Base-by-base conservation (phyloP, 2,329 filamentous ascomycete genomes). In the Arthroderma sp. region DNA sequence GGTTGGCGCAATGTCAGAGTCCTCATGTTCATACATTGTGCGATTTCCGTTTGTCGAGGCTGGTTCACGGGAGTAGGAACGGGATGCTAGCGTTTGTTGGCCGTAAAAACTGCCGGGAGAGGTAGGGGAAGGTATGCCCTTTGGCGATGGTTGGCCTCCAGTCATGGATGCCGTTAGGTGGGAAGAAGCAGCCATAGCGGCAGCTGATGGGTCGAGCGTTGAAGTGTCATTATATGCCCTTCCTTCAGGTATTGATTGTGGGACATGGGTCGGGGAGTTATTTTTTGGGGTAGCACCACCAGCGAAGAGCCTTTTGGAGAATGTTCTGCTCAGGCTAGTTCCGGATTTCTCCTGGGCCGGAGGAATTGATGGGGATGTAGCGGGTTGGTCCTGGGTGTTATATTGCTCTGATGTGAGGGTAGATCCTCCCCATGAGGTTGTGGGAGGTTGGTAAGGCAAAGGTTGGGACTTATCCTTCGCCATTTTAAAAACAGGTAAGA, bases 401-500 rank as follows among this genome's bases (percentile, higher is more conserved):
- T 57, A 54, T 41, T 56, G 43, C 40, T 63, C 60, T 1, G 60
- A 55, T 43, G 52, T 57, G 9, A 53, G 43, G 32, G 55, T 60
- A 36, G 47, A 44, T 37, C 38, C 48, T 6, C 53, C 48, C 8
- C 53, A 50, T 2, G 54, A 44, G 30, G 57, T 45, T 5, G 42
- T 38, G 31, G 44, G 51, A n/a, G 67, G 67, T 34, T 67, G 66
- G 41, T 69, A 69, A 31, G 88, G 88, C 22, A 96, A 71, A 32
- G 89, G 89, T 59, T 94, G 86, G 52, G 87, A 84, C 55, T 83
- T 83, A 60, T 96, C 88, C 68, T 96, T 96, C 56, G 82, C 83
- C 58, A 94, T 79, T 50, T 88, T 85, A 57, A 95, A 78, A 15
- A 94, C 82, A 3, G 91, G 89, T 30, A 96, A 72, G 58, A 95